Conservation (phyloP, 2,329 filamentous ascomycete species). For the Aspergillus arachidicola region DNA sequence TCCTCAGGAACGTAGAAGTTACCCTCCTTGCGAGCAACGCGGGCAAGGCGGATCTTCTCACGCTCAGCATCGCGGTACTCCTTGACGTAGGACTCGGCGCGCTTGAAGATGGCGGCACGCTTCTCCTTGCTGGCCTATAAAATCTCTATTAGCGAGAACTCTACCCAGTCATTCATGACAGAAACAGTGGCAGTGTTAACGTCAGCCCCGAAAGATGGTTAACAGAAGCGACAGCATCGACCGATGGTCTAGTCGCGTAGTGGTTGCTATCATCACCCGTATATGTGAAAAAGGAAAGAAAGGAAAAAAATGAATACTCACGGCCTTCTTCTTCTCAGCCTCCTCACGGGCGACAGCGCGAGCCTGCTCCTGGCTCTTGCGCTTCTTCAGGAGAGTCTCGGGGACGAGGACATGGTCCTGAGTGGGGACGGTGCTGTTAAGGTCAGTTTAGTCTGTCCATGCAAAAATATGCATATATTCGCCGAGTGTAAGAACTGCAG, state of each 20-base stretch:
- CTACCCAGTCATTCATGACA: conserved; percentile 14
- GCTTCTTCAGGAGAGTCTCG: conserved; percentile 99
- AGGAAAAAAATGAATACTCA: conserved; percentile 55
- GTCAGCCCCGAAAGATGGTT: conserved; percentile 74
- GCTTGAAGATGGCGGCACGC: conserved; percentile 98
- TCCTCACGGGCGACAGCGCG: conserved; percentile 83
- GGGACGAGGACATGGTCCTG: conserved; percentile 95
- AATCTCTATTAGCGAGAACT: conserved; percentile 31
- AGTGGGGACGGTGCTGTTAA: conserved; percentile 82
- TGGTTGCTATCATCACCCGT: conserved; percentile 85
- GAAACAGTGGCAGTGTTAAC: conserved; percentile 24
- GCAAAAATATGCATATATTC: conserved; percentile 65
- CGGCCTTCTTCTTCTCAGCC: conserved; percentile 85
- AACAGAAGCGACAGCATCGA: conserved; percentile 87
- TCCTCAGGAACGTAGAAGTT: conserved; percentile 93
- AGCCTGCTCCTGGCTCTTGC: conserved; percentile 99
- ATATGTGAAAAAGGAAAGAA: conserved; percentile 20
- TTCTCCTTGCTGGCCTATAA: conserved; percentile 95
- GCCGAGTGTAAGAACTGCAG: conserved; percentile 91
- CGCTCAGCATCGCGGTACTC: conserved; percentile 98
- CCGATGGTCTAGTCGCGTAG: conserved; percentile 86
- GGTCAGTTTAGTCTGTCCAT: conserved; percentile 80
- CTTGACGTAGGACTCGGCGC: conserved; percentile 99
- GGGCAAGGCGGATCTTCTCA: conserved; percentile 93
- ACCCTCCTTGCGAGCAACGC: conserved; percentile 87